phyloP scores from a whole-genome alignment of 192 early-diverging fungal genomes.

The Helicostylum pulchrum region DNA sequence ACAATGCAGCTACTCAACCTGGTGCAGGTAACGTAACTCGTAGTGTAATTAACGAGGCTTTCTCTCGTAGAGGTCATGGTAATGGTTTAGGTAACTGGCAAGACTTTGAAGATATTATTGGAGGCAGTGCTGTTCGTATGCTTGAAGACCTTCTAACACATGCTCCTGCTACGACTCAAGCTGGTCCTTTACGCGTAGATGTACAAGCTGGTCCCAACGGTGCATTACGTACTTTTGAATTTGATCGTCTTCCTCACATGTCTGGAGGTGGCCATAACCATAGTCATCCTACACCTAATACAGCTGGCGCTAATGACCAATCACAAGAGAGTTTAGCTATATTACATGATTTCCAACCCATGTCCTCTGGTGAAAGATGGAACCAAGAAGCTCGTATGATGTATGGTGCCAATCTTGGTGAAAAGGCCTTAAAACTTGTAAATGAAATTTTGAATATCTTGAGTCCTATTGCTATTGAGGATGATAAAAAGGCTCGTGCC shows the following conservation, averaged over 20 bases:
- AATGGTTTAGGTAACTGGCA: conserved; percentile 51
- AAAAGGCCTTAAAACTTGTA: conserved; percentile 56
- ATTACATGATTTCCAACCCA: conserved; percentile 67
- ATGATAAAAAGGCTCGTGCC: conserved; percentile 50
- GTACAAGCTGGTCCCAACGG: conserved; percentile 28
- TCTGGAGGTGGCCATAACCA: background rate
- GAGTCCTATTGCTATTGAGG: conserved; percentile 74
- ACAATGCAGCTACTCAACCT: conserved; percentile 28
- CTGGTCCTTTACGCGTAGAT: conserved; percentile 41
- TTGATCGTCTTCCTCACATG: conserved; percentile 25
- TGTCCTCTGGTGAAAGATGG: conserved; percentile 79
- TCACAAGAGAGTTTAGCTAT: conserved; percentile 46
- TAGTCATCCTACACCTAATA: conserved; percentile 1
- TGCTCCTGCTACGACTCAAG: conserved; percentile 15
- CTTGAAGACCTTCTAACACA: conserved; percentile 46
- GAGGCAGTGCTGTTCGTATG: conserved; percentile 52
- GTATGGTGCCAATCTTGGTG: conserved; percentile 60
- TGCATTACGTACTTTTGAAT: conserved; percentile 34
- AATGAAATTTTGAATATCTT: conserved; percentile 68
- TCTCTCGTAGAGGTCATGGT: conserved; percentile 26
- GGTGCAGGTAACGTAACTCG: background rate
- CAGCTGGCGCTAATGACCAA: conserved; percentile 13
- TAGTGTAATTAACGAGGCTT: conserved; percentile 1
- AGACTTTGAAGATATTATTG: conserved; percentile 63
- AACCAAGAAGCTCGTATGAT: conserved; percentile 82